Percentiles rank a stretch among this genome's conserved stretches.
Evolutionary conservation across 2,329 filamentous ascomycete species (phyloP).

Genomic region (Onygena corvina): DNA sequence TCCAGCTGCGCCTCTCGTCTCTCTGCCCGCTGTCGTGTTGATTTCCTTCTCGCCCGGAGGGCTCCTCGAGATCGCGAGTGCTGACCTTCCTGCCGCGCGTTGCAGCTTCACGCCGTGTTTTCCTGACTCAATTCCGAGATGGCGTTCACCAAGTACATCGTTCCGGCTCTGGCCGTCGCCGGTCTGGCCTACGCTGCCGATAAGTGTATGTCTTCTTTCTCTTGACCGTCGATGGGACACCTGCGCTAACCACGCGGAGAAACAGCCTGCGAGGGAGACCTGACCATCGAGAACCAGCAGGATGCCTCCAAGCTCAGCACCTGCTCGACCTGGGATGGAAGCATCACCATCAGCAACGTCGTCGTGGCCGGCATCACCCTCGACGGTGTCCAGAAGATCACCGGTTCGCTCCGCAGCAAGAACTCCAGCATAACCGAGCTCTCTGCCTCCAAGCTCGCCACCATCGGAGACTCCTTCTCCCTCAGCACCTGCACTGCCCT

Average conservation of each 20-base stretch:
- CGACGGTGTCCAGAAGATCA: slow-evolving; percentile 48
- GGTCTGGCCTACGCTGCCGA: slow-evolving; percentile 42
- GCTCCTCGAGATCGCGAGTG: slow-evolving; percentile 26
- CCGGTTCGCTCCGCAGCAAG: slow-evolving; percentile 41
- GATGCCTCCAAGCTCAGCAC: slow-evolving; percentile 49
- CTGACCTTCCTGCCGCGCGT: slow-evolving; percentile 19
- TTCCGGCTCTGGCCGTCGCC: slow-evolving; percentile 45
- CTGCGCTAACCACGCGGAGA: background rate
- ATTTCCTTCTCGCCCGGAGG: slow-evolving; percentile 8
- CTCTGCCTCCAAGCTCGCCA: slow-evolving; percentile 47
- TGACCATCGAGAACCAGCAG: slow-evolving; percentile 47
- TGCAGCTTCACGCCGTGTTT: slow-evolving; percentile 20
- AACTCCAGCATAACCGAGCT: slow-evolving; percentile 52
- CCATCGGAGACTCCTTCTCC: slow-evolving; percentile 58
- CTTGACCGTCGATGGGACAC: background rate
- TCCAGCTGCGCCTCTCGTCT: background rate
- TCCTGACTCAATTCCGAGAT: slow-evolving; percentile 27
- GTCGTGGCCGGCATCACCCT: slow-evolving; percentile 50
- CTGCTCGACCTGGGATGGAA: slow-evolving; percentile 59
- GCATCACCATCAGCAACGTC: slow-evolving; percentile 50
- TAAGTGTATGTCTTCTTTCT: slow-evolving; percentile 20
- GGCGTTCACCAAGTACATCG: slow-evolving; percentile 44
- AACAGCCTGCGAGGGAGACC: slow-evolving; percentile 16
- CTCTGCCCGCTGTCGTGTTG: background rate
- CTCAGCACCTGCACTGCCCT: slow-evolving; percentile 59